These are phyloP conservation scores for Drechslera avenae DNA, from an alignment of 2,329 filamentous ascomycete species.

Conservation along the genomic window DNA sequence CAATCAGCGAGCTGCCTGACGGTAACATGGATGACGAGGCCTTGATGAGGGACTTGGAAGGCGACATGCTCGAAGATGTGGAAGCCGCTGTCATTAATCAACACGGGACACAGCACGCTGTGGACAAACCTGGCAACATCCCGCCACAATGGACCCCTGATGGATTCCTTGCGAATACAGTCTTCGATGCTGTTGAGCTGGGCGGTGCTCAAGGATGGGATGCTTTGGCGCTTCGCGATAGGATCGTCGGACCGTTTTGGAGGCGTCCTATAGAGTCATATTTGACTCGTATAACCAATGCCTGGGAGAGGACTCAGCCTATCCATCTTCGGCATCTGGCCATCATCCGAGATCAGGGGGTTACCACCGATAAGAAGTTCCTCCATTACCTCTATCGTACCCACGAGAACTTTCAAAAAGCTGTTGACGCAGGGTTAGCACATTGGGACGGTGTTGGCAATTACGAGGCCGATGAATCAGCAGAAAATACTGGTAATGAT, in stretches of 20 bases:
- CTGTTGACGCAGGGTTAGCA: slow-evolving; percentile 57
- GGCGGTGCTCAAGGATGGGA: slow-evolving; percentile 57
- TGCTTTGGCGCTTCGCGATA: slow-evolving; percentile 49
- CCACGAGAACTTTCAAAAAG: slow-evolving; percentile 57
- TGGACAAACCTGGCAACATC: slow-evolving; percentile 39
- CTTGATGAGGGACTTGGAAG: slow-evolving; percentile 40
- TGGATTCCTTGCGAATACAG: slow-evolving; percentile 56
- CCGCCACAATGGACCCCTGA: slow-evolving; percentile 63
- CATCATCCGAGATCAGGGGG: slow-evolving; percentile 60
- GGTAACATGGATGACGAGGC: slow-evolving; percentile 39
- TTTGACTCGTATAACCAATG: slow-evolving; percentile 58
- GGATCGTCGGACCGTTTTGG: slow-evolving; percentile 58
- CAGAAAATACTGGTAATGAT: slow-evolving; percentile 9
- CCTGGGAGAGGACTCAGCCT: slow-evolving; percentile 65
- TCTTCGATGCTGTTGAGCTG: slow-evolving; percentile 56
- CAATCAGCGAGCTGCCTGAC: slow-evolving; percentile 31
- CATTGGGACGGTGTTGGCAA: slow-evolving; percentile 60
- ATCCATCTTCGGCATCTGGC: slow-evolving; percentile 61
- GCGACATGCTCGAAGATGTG: slow-evolving; percentile 32
- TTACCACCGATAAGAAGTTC: slow-evolving; percentile 51
- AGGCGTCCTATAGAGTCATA: slow-evolving; percentile 60
- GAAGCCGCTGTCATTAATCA: slow-evolving; percentile 29
- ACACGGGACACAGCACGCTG: slow-evolving; percentile 1
- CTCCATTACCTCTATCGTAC: slow-evolving; percentile 62
- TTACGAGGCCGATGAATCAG: slow-evolving; percentile 34